A percentile compares a stretch with the other conserved stretches of the same genome.
Conservation (phyloP, 225 moss, liverwort and hornwort genomes). For the Physcomitrium patens region DNA sequence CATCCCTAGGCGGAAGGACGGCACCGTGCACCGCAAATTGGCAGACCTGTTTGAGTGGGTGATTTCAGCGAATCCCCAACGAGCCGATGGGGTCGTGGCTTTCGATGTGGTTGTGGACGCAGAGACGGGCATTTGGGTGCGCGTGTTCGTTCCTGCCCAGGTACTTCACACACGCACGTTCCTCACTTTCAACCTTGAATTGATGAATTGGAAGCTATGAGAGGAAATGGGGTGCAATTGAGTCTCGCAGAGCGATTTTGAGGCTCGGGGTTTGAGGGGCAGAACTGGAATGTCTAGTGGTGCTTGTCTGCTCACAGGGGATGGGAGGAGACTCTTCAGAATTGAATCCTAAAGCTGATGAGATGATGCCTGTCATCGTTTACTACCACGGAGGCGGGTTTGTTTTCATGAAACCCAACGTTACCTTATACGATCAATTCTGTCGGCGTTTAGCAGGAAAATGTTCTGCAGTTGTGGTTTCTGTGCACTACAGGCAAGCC, state of each 20-base stretch:
- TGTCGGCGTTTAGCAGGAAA: conserved; percentile 47
- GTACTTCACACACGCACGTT: conserved; percentile 6
- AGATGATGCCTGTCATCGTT: conserved; percentile 21
- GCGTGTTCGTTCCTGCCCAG: conserved; percentile 50
- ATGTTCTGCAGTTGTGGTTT: conserved; percentile 49
- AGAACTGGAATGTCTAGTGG: neutral
- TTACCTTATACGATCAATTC: conserved; percentile 44
- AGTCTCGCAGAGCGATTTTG: neutral
- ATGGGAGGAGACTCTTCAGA: neutral
- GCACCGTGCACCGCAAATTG: conserved; percentile 26
- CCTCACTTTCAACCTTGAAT: neutral
- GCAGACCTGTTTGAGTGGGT: conserved; percentile 26
- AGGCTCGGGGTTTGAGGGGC: neutral
- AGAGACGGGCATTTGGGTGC: conserved; percentile 57
- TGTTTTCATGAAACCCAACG: conserved; percentile 45
- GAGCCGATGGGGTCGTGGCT: conserved; percentile 53
- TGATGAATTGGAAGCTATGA: neutral
- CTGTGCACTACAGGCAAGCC: conserved; percentile 55
- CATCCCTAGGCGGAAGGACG: conserved; percentile 26
- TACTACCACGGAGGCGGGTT: conserved; percentile 81
- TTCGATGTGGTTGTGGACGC: conserved; percentile 54
- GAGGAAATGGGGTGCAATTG: neutral
- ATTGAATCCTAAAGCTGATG: neutral
- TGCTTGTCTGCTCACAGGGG: conserved; percentile 6
- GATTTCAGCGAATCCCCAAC: conserved; percentile 21